phyloP scores from a whole-genome alignment of 805 yeast species.

The Yamadazyma nakazawae region DNA sequence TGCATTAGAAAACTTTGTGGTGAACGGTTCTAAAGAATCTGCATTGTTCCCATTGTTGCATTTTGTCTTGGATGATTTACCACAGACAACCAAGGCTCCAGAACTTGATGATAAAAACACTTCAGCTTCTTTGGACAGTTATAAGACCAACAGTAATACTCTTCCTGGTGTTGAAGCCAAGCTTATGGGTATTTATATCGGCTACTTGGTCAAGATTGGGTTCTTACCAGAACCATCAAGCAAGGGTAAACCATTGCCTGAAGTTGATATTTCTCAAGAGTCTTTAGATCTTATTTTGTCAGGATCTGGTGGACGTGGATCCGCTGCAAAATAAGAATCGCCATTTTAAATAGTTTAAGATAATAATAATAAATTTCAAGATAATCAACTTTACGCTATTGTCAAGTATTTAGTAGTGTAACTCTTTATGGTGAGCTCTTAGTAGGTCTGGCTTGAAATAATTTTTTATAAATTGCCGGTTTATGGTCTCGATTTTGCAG shows the following conservation, averaged over 20 bases:
- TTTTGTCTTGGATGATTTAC: slow-evolving; percentile 89
- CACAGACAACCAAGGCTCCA: slow-evolving; percentile 90
- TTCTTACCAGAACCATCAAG: slow-evolving; percentile 65
- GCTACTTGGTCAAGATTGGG: slow-evolving; percentile 77
- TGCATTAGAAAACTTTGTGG: slow-evolving; percentile 71
- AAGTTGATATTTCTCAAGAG: slow-evolving; percentile 50
- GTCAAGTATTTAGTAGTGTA: no score
- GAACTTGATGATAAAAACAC: slow-evolving; percentile 90
- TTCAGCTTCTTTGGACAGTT: slow-evolving; percentile 47
- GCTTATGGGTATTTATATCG: slow-evolving; percentile 71
- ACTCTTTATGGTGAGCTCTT: no score
- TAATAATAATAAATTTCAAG: no score
- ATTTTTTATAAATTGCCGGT: no score
- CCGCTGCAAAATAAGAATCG: slow-evolving; percentile 44
- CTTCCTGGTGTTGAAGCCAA: slow-evolving; percentile 69
- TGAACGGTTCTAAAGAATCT: slow-evolving; percentile 68
- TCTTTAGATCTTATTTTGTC: slow-evolving; percentile 53
- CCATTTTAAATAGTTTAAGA: no score
- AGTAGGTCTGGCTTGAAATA: no score
- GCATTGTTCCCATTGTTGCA: slow-evolving; percentile 93
- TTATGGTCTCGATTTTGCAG: not conserved
- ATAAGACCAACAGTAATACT: slow-evolving; percentile 56
- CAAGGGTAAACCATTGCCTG: slow-evolving; percentile 51
- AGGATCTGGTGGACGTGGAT: slow-evolving; percentile 76
- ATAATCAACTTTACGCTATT: no score